Percentiles rank a stretch among this genome's conserved stretches.
phyloP scores from a whole-genome alignment of 108 stramenopile species.

The Thalassiosira profunda region DNA sequence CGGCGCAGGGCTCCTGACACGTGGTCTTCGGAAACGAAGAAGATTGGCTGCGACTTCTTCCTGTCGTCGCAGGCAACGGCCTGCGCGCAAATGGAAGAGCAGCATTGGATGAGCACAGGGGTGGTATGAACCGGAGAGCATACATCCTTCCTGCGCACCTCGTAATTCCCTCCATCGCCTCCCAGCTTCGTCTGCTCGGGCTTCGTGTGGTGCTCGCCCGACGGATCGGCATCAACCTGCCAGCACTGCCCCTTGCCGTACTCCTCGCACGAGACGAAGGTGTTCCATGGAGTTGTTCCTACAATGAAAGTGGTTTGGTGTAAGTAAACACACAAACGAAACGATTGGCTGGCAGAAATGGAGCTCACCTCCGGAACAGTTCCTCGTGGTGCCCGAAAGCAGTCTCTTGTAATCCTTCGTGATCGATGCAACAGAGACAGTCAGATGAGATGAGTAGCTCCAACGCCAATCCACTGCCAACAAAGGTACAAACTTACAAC shows the following conservation, averaged over 20 bases:
- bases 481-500: too few species aligned
- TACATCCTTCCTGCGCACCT: too few species aligned
- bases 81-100: too few species aligned
- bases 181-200: slow-evolving; percentile 7
- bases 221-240: slow-evolving; percentile 41
- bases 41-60: slow-evolving; percentile 18
- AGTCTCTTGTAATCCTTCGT: slow-evolving; percentile 41
- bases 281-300: slow-evolving; percentile 55
- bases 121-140: background rate
- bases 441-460: too few species aligned
- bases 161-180: slow-evolving; percentile 35
- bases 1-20: slow-evolving; percentile 46
- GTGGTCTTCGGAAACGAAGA: slow-evolving; percentile 65
- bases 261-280: slow-evolving; percentile 58
- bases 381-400: slow-evolving; percentile 21
- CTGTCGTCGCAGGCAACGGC: slow-evolving; percentile 32
- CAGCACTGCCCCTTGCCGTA: slow-evolving; percentile 13
- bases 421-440: too few species aligned
- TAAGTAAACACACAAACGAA: background rate
- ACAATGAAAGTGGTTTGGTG: too few species aligned
- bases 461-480: too few species aligned
- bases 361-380: slow-evolving; percentile 53
- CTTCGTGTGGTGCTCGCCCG: slow-evolving; percentile 6
- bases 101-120: too few species aligned
- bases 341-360: background rate